These are phyloP conservation scores for Yarrowia bubula DNA, from an alignment of 805 yeast genomes.

Conservation along the genomic window DNA sequence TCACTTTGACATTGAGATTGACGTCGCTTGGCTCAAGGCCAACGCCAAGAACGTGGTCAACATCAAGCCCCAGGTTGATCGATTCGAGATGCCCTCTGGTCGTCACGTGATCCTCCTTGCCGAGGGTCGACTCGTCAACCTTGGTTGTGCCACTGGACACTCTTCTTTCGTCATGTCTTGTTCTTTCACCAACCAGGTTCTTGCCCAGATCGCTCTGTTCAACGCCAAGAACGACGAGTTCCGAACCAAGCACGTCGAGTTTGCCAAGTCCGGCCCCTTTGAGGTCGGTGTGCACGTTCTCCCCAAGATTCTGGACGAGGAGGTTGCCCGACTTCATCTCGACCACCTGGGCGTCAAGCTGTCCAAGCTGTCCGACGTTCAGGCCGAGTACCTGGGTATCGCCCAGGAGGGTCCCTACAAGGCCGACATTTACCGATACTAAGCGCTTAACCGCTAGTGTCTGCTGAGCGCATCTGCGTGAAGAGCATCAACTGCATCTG, in stretches of 20 bases:
- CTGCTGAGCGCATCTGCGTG: neutral
- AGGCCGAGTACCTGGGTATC: conserved; percentile 91
- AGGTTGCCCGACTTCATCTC: conserved; percentile 96
- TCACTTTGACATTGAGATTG: conserved; percentile 98
- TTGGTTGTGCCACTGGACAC: conserved; percentile 99
- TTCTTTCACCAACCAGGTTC: conserved; percentile 98
- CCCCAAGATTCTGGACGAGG: conserved; percentile 98
- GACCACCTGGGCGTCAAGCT: conserved; percentile 89
- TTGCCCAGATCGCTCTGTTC: conserved; percentile 97
- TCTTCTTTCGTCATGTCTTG: conserved; percentile 99
- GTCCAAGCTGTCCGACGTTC: conserved; percentile 69
- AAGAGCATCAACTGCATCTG: conserved; percentile 27
- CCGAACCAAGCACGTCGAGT: conserved; percentile 81
- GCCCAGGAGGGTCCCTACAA: conserved; percentile 95
- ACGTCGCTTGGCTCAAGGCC: conserved; percentile 97
- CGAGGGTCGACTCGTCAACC: conserved; percentile 98
- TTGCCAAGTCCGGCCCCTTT: conserved; percentile 89
- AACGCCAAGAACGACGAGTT: conserved; percentile 78
- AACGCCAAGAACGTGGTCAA: conserved; percentile 91
- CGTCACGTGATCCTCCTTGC: conserved; percentile 94
- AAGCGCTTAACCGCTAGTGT: conserved; percentile 38
- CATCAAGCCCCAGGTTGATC: conserved; percentile 99
- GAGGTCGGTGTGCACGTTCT: conserved; percentile 88
- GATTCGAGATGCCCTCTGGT: conserved; percentile 85
- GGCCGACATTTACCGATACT: conserved; percentile 97